Evolutionary conservation across 202 grass and related monocot species (phyloP).

Genomic region (Schoenoplectus triqueter): DNA sequence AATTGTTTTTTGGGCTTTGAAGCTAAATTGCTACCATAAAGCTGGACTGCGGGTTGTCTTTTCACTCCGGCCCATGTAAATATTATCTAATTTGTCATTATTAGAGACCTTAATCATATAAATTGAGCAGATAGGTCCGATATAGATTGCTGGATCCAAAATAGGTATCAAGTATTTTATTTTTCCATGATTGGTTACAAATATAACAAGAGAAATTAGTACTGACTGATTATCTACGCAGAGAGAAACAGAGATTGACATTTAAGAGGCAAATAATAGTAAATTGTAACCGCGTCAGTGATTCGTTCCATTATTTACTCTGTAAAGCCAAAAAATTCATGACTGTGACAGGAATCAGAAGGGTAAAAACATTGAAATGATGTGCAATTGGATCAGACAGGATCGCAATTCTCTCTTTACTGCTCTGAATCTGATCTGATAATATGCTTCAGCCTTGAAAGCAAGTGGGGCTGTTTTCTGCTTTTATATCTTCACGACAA

Average conservation of each 20-base stretch:
- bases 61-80: background rate
- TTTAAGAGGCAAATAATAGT: no score
- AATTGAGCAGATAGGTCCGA: no score
- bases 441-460: slow-evolving; percentile 15
- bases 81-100: background rate
- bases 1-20: background rate
- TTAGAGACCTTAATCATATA: no score
- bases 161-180: no score
- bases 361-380: slow-evolving; percentile 3
- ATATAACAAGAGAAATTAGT: no score
- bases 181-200: no score
- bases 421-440: slow-evolving; percentile 27
- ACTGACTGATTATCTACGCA: no score
- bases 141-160: no score
- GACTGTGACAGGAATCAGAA: background rate
- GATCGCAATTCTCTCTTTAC: slow-evolving; percentile 1
- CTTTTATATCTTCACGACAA: slow-evolving; percentile 23
- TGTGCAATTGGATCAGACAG: slow-evolving; percentile 18
- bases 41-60: background rate
- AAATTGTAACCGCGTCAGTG: background rate
- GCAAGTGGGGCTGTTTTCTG: slow-evolving; percentile 5
- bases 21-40: background rate
- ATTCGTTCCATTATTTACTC: background rate
- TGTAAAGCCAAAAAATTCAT: background rate
- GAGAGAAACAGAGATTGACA: background rate